Percentiles rank a stretch among this genome's conserved stretches.
Evolutionary conservation across 2,329 filamentous ascomycete genomes (phyloP).

Genomic region (Paradendryphiella salina): DNA sequence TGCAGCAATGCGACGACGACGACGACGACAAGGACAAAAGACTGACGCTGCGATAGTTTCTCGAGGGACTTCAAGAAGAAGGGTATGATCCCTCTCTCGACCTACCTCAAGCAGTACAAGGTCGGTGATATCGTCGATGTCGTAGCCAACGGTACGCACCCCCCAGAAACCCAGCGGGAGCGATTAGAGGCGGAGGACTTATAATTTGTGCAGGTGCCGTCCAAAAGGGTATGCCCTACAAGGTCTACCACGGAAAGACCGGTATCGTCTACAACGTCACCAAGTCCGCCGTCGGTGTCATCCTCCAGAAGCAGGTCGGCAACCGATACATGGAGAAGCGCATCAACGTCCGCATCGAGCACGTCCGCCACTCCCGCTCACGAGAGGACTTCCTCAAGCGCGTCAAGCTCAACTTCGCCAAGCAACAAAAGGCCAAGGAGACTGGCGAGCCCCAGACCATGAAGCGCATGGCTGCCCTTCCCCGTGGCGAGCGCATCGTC

Average conservation of each 20-base stretch:
- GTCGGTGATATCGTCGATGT: conserved; percentile 99
- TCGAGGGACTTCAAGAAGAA: conserved; percentile 91
- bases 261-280: conserved; percentile 99
- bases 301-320: conserved; percentile 96
- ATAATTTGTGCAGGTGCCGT: conserved; percentile 40
- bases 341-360: conserved; percentile 98
- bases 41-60: conserved; percentile 58
- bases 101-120: conserved; percentile 93
- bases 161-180: conserved; percentile 24
- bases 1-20: conserved; percentile 10
- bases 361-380: conserved; percentile 91
- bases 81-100: conserved; percentile 89
- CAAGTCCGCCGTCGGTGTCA: conserved; percentile 95
- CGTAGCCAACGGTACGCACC: conserved; percentile 91
- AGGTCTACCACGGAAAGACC: conserved; percentile 97
- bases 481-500: conserved; percentile 79
- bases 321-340: conserved; percentile 99
- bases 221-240: conserved; percentile 81
- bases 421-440: conserved; percentile 90
- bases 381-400: conserved; percentile 95
- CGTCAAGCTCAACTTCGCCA: conserved; percentile 93
- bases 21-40: conserved; percentile 5
- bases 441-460: conserved; percentile 85
- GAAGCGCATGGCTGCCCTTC: conserved; percentile 84
- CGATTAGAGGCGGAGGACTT: conserved; percentile 18